Percentiles rank a stretch among this genome's conserved stretches.
These are phyloP conservation scores for Pythium apleroticum DNA, from an alignment of 352 stramenopile genomes.

Conservation along the genomic window DNA sequence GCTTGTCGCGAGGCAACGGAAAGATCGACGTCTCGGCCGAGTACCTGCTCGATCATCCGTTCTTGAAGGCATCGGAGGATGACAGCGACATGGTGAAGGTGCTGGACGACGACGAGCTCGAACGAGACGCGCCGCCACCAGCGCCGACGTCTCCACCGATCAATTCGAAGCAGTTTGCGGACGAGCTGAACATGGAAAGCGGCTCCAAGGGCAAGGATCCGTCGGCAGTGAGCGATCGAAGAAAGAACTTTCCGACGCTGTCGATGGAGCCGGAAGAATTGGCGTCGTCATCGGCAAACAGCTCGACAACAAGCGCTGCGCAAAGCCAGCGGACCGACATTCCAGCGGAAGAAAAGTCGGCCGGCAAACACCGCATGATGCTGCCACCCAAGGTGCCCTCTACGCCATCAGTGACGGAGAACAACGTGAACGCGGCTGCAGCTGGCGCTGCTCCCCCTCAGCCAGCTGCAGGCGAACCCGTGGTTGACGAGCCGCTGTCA, in stretches of 20 bases:
- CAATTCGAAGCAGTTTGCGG: constrained; percentile 60
- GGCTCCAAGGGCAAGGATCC: constrained; percentile 47
- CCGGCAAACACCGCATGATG: constrained; percentile 42
- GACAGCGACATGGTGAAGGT: constrained; percentile 79
- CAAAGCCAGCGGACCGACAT: constrained; percentile 9
- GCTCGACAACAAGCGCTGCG: constrained; percentile 11
- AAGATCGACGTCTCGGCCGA: constrained; percentile 78
- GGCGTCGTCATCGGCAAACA: constrained; percentile 31
- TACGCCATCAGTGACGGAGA: background rate
- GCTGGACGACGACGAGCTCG: constrained; percentile 66
- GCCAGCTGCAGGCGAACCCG: constrained; percentile 11
- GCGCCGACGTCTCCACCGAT: constrained; percentile 43
- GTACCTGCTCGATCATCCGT: constrained; percentile 74
- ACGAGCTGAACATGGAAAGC: constrained; percentile 79
- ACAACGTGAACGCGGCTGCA: background rate
- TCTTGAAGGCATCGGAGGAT: constrained; percentile 77
- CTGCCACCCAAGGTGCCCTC: constrained; percentile 28
- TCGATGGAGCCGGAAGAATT: constrained; percentile 56
- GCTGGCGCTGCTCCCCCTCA: background rate
- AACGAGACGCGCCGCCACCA: constrained; percentile 45
- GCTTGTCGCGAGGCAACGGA: constrained; percentile 76
- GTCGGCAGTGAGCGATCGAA: constrained; percentile 33
- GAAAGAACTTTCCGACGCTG: constrained; percentile 55
- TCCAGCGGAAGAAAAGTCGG: constrained; percentile 51
- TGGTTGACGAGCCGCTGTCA: constrained; percentile 58